Percentiles rank a stretch among this genome's conserved stretches.
Conservation (phyloP, 1,139 yeast species). For the Diutina ranongensis region DNA sequence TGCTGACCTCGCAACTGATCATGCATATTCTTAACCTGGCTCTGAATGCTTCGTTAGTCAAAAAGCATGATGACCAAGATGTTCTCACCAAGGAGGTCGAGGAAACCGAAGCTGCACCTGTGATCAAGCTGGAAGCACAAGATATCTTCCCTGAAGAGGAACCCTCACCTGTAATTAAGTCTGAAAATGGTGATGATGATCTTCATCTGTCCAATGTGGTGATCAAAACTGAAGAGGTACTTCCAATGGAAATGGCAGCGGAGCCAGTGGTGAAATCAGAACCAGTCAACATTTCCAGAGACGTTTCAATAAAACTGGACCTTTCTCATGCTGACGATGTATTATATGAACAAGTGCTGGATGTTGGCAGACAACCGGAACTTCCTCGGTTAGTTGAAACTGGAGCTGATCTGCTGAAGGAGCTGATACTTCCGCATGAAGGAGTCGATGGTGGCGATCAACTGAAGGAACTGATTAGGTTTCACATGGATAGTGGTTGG, state of each 20-base stretch:
- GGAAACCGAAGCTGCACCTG: not conserved
- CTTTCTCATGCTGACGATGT: not conserved
- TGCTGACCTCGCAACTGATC: slow-evolving; percentile 31
- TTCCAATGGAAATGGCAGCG: not conserved
- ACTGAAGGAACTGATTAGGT: slow-evolving; percentile 14
- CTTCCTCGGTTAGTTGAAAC: not conserved
- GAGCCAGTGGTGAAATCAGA: not conserved
- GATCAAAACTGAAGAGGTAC: not conserved
- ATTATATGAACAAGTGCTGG: not conserved
- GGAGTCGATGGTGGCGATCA: not conserved
- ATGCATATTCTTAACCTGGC: slow-evolving; percentile 23
- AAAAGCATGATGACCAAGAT: not conserved
- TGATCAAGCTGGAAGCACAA: not conserved
- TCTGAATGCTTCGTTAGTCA: not conserved
- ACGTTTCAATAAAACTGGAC: not conserved
- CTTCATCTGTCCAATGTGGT: too few species aligned
- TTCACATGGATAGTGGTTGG: slow-evolving; percentile 28
- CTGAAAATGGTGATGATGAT: too few species aligned
- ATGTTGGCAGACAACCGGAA: not conserved
- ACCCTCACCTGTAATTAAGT: too few species aligned
- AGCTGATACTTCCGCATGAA: not conserved
- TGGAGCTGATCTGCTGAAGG: slow-evolving; percentile 14
- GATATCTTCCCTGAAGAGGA: not conserved
- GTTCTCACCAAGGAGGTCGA: not conserved
- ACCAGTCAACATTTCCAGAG: not conserved